Evolutionary conservation across 176 grass and related monocot genomes (phyloP).

Genomic region (Poa annua): DNA sequence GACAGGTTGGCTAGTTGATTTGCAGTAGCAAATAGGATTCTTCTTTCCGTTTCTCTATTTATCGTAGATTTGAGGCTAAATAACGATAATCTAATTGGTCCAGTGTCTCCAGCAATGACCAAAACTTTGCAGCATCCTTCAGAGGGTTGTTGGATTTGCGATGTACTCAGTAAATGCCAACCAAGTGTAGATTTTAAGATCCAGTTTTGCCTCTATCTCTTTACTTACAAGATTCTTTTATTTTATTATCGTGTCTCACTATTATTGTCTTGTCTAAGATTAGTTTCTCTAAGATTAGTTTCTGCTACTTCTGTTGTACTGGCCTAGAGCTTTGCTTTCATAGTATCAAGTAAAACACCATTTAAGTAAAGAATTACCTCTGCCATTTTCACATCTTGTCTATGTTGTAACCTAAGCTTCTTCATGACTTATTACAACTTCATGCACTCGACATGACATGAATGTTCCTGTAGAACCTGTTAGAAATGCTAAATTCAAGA

Average conservation of each 20-base stretch:
- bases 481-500: conserved; percentile 35
- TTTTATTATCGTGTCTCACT: conserved; percentile 15
- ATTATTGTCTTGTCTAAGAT: conserved; percentile 6
- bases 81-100: not conserved
- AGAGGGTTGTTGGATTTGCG: not conserved
- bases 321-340: conserved; percentile 8
- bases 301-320: not conserved
- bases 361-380: not conserved
- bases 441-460: conserved; percentile 14
- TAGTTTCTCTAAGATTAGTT: not conserved
- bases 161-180: conserved; percentile 10
- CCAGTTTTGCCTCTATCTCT: not conserved
- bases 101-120: not conserved
- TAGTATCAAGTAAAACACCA: conserved; percentile 20
- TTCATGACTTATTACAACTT: conserved; percentile 25
- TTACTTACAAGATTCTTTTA: conserved; percentile 22
- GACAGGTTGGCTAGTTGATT: not conserved
- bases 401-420: not conserved
- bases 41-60: not conserved
- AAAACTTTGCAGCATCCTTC: not conserved
- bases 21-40: not conserved
- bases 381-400: conserved; percentile 5
- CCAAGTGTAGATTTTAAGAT: conserved; percentile 1
- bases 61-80: not conserved
- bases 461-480: conserved; percentile 20